These are phyloP conservation scores for Peniophora sp. DNA, from an alignment of 1,284 basidiomycete species.

Conservation along the genomic window DNA sequence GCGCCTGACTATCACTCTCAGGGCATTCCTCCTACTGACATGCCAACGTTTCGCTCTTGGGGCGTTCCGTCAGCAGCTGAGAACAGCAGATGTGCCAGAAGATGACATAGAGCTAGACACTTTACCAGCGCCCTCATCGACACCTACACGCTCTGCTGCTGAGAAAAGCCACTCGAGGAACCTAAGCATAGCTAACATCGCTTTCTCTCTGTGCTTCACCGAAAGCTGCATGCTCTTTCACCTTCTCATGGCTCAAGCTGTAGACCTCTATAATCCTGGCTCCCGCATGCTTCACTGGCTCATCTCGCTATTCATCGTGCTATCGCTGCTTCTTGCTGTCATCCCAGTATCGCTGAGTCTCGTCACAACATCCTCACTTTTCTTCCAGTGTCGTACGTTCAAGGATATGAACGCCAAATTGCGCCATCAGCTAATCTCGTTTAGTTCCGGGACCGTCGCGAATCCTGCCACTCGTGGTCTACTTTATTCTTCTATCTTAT, in stretches of 20 bases:
- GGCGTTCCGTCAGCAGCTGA: not conserved
- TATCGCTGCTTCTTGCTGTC: constrained; percentile 48
- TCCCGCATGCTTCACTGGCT: constrained; percentile 55
- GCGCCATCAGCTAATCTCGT: not conserved
- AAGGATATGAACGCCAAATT: not conserved
- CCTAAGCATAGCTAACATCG: not conserved
- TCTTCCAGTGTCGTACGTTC: not conserved
- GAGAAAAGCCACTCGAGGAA: not conserved
- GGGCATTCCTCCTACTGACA: not conserved
- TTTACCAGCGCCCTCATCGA: not conserved
- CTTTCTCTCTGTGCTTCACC: constrained; percentile 61
- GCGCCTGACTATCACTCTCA: not conserved
- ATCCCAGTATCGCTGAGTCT: constrained; percentile 57
- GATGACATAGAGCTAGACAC: not conserved
- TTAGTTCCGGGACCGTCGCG: not conserved
- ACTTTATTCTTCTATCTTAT: constrained; percentile 52
- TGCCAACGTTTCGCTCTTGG: not conserved
- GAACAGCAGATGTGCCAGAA: not conserved
- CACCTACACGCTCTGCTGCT: not conserved
- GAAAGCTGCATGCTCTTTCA: constrained; percentile 62
- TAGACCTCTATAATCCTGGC: constrained; percentile 33
- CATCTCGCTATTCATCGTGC: constrained; percentile 48
- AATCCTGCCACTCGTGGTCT: constrained; percentile 43
- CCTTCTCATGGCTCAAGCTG: constrained; percentile 58
- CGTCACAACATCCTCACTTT: constrained; percentile 31